Percentiles rank a stretch among this genome's conserved stretches.
These are phyloP conservation scores for Geotrichum ghanense DNA, from an alignment of 805 yeast genomes.

Conservation along the genomic window DNA sequence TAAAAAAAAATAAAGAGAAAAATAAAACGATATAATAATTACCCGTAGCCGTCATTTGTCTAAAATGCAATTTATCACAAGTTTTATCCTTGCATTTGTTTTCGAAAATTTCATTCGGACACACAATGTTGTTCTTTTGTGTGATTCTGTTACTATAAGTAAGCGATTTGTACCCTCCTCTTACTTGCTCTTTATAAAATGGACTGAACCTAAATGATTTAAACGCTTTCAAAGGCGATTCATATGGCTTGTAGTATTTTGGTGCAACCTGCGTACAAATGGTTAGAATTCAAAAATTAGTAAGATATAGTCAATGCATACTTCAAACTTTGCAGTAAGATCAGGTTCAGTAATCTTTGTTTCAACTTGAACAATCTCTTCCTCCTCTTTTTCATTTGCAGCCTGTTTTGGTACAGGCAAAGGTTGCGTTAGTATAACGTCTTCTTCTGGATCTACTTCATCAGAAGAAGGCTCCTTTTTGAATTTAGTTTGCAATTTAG, in stretches of 20 bases:
- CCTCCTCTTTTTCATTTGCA: no score
- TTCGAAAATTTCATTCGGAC: neutral
- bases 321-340: neutral
- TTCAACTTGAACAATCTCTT: no score
- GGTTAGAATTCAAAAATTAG: neutral
- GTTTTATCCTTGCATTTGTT: neutral
- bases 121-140: neutral
- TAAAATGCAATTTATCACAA: neutral
- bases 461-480: no score
- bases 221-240: neutral
- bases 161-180: neutral
- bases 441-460: no score
- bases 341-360: neutral
- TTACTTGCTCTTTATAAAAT: neutral
- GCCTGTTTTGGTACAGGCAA: no score
- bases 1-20: neutral
- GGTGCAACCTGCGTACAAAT: neutral
- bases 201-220: neutral
- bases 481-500: no score
- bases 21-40: neutral
- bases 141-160: neutral
- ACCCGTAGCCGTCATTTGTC: conserved; percentile 1
- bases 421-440: no score
- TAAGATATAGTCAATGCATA: neutral
- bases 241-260: neutral